Conservation (phyloP, 1,284 basidiomycete genomes). For the Farysia itapuensis region DNA sequence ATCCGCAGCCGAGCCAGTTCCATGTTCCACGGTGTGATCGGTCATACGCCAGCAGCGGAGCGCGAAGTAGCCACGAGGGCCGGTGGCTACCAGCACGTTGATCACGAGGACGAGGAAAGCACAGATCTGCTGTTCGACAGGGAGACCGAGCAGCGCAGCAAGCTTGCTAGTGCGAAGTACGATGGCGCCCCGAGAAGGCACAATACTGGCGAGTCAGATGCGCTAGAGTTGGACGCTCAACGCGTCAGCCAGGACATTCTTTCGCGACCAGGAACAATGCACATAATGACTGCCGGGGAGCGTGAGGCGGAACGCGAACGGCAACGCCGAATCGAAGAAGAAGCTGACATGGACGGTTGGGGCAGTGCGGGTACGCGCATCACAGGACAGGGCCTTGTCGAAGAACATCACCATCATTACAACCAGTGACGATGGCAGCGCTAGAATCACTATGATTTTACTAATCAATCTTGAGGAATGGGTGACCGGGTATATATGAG, state of each 20-base stretch:
- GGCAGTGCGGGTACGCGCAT: conserved; percentile 16
- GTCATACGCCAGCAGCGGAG: not conserved
- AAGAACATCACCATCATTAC: conserved; percentile 15
- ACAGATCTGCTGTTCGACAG: conserved; percentile 18
- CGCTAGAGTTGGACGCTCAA: conserved; percentile 31
- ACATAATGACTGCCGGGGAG: conserved; percentile 10
- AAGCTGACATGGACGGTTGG: conserved; percentile 44
- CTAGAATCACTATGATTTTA: too few species aligned
- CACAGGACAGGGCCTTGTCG: conserved; percentile 31
- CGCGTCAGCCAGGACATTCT: conserved; percentile 26
- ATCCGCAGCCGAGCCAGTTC: conserved; percentile 23
- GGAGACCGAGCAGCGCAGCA: conserved; percentile 5
- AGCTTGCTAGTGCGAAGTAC: not conserved
- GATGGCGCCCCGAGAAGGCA: conserved; percentile 3
- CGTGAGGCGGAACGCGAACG: conserved; percentile 26
- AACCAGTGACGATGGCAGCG: too few species aligned
- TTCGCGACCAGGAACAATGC: not conserved
- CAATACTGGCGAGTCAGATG: conserved; percentile 26
- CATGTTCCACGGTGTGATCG: conserved; percentile 5
- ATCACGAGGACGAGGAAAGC: conserved; percentile 13
- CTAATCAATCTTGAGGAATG: too few species aligned
- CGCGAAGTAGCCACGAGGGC: not conserved
- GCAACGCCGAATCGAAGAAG: conserved; percentile 36
- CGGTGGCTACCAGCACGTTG: conserved; percentile 21
- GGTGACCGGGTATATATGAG: too few species aligned